These are phyloP conservation scores for Trichosporon sp. DNA, from an alignment of 1,284 basidiomycete genomes.

Conservation along the genomic window DNA sequence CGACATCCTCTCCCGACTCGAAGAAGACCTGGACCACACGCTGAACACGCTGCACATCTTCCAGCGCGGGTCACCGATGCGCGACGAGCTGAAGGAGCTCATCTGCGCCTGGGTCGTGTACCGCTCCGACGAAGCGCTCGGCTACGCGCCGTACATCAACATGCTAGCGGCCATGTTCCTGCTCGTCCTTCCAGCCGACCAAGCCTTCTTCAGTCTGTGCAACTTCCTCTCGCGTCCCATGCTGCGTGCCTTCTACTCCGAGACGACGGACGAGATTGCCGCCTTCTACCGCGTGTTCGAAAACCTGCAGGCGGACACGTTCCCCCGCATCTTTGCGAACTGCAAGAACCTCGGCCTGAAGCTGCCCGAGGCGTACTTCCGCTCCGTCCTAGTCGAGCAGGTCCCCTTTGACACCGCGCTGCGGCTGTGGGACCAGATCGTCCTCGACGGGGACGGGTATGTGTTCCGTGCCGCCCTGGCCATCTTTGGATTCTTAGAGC, in stretches of 20 bases:
- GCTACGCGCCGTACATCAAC: slow-evolving; percentile 64
- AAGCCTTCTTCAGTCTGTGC: slow-evolving; percentile 81
- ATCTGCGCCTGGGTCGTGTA: slow-evolving; percentile 89
- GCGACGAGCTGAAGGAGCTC: slow-evolving; percentile 82
- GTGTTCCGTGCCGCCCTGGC: slow-evolving; percentile 80
- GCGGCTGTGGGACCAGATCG: slow-evolving; percentile 74
- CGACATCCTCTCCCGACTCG: slow-evolving; percentile 70
- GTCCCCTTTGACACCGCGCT: slow-evolving; percentile 84
- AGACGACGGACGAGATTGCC: slow-evolving; percentile 78
- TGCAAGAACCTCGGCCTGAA: slow-evolving; percentile 71
- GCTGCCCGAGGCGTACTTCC: slow-evolving; percentile 65
- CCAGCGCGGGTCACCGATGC: slow-evolving; percentile 75
- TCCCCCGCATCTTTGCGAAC: slow-evolving; percentile 96
- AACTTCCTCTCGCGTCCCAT: slow-evolving; percentile 87
- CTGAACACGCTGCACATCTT: slow-evolving; percentile 90
- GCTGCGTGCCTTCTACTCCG: slow-evolving; percentile 81
- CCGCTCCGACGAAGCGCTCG: slow-evolving; percentile 80
- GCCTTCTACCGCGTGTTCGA: slow-evolving; percentile 57
- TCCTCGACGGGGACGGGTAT: slow-evolving; percentile 57
- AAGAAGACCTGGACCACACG: slow-evolving; percentile 76
- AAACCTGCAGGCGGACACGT: slow-evolving; percentile 58
- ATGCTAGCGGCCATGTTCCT: slow-evolving; percentile 82
- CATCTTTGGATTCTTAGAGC: slow-evolving; percentile 81
- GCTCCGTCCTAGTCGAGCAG: slow-evolving; percentile 81
- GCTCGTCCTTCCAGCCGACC: slow-evolving; percentile 73